phyloP scores from a whole-genome alignment of 257 asterid genomes.

The Solanum bukasovii region DNA sequence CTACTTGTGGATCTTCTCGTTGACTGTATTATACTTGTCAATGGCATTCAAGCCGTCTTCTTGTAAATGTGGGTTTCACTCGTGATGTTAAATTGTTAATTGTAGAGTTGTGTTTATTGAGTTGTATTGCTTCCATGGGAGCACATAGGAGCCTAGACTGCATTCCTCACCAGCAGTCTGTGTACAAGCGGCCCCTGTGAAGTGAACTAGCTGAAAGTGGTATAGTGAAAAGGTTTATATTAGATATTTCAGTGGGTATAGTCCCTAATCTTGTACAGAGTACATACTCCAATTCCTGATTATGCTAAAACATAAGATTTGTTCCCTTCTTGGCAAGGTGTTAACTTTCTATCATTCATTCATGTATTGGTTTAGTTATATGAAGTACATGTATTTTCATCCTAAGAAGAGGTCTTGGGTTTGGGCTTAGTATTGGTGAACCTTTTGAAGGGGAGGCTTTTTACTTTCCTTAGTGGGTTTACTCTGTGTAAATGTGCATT shows the following conservation, averaged over 20 bases:
- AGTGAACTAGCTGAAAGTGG: neutral
- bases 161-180: neutral
- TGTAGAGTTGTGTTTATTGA: slow-evolving; percentile 1
- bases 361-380: neutral
- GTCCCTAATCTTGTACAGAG: neutral
- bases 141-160: neutral
- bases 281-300: neutral
- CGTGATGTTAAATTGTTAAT: neutral
- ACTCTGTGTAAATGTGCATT: neutral
- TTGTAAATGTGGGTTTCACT: slow-evolving; percentile 4
- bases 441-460: neutral
- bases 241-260: neutral
- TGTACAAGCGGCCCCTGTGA: neutral
- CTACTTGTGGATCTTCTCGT: neutral
- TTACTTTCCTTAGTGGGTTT: neutral
- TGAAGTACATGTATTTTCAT: neutral
- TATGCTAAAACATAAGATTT: neutral
- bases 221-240: slow-evolving; percentile 2
- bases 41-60: neutral
- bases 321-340: neutral
- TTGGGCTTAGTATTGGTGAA: neutral
- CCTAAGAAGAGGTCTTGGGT: neutral
- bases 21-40: neutral
- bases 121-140: neutral
- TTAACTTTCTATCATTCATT: neutral